phyloP scores from a whole-genome alignment of 2,329 filamentous ascomycete genomes.

The Aspergillus puulaauensis region DNA sequence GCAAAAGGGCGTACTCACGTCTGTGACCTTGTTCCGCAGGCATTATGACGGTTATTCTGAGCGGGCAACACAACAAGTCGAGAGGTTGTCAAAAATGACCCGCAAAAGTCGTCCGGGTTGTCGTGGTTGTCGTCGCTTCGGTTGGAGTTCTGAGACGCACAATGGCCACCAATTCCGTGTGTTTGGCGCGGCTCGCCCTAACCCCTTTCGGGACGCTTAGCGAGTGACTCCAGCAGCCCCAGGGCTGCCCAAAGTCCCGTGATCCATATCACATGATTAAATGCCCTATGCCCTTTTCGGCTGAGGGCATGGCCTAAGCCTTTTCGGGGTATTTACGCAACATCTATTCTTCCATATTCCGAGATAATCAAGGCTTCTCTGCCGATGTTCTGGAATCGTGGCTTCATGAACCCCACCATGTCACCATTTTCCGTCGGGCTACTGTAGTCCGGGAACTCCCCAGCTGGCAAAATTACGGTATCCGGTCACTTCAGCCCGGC shows the following conservation, averaged over 20 bases:
- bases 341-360: constrained; percentile 13
- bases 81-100: constrained; percentile 41
- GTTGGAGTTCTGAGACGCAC: constrained; percentile 34
- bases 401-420: constrained; percentile 18
- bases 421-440: constrained; percentile 27
- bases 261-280: neutral
- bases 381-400: constrained; percentile 7
- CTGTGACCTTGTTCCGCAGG: constrained; percentile 84
- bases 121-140: constrained; percentile 45
- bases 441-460: constrained; percentile 30
- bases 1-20: constrained; percentile 62
- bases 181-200: constrained; percentile 36
- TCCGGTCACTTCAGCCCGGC: neutral
- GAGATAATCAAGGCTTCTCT: constrained; percentile 11
- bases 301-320: constrained; percentile 15
- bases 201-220: constrained; percentile 37
- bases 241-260: constrained; percentile 33
- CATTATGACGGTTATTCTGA: constrained; percentile 67
- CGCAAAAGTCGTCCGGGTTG: constrained; percentile 43
- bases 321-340: constrained; percentile 3
- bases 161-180: constrained; percentile 38
- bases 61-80: constrained; percentile 43
- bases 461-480: constrained; percentile 19
- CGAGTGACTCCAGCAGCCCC: constrained; percentile 25
- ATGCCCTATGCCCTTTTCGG: neutral